A percentile compares a stretch with the other conserved stretches of the same genome.
Evolutionary conservation across 768 basidiomycete species (phyloP).

Genomic region (Boletales sp.): DNA sequence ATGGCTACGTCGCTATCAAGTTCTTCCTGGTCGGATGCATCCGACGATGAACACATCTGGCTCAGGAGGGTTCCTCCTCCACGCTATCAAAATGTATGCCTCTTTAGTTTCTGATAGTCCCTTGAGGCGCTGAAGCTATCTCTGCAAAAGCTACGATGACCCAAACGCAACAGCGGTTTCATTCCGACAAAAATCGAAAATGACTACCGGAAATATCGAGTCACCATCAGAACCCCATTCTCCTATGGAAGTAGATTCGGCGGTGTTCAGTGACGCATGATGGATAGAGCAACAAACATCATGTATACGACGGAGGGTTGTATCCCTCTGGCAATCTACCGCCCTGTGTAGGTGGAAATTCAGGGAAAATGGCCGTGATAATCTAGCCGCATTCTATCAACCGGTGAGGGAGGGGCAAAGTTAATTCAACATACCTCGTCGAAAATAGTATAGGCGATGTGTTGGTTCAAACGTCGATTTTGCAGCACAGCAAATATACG

Average conservation of each 20-base stretch:
- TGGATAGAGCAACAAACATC: background rate
- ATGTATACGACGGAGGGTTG: background rate
- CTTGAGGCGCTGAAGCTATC: background rate
- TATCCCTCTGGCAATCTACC: background rate
- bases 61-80: constrained; percentile 83
- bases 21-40: constrained; percentile 94
- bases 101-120: background rate
- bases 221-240: constrained; percentile 5
- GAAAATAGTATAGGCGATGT: constrained; percentile 81
- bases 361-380: constrained; percentile 60
- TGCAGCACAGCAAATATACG: constrained; percentile 92
- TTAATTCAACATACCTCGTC: constrained; percentile 66
- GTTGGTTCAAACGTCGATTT: constrained; percentile 91
- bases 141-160: constrained; percentile 54
- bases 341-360: constrained; percentile 26
- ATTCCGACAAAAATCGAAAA: constrained; percentile 39
- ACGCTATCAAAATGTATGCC: constrained; percentile 79
- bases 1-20: constrained; percentile 89
- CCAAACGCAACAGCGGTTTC: constrained; percentile 54
- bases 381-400: constrained; percentile 36
- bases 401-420: background rate
- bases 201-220: constrained; percentile 7
- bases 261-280: constrained; percentile 5
- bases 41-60: constrained; percentile 91
- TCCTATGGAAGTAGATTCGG: constrained; percentile 15